Base-by-base conservation (phyloP, 306 rosid genomes). In the Trifolium dubium region DNA sequence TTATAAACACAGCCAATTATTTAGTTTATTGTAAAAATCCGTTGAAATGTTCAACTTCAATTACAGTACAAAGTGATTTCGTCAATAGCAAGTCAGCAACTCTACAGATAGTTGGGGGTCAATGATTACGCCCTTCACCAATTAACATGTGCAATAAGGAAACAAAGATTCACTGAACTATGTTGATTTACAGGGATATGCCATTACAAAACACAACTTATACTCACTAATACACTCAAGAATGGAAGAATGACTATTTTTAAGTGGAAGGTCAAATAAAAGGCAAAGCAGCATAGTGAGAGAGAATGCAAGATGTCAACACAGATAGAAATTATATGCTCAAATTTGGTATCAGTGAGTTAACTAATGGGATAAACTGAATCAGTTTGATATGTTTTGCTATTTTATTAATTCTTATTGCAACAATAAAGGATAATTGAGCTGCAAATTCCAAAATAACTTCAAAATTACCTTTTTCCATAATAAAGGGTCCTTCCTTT, bases 391-490 rank as follows among this genome's bases (percentile, higher is more conserved):
- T 71, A 67, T 51, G 51, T 13, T 56, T 77, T 59, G 14, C 17
- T 41, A 46, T 68, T 56, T 66, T 66, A 67, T 50, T 68, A 83
- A 41, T 11, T 58, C 30, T n/a, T 77, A 5, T 18, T 67, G 37
- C 3, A 2, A 64, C 12, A 58, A 32, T 67, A 50, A 41, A 73
- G 28, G 7, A 54, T 34, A 62, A 82, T 69, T 63, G 74, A 32
- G 72, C 47, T 64, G 51, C 29, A 11, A 46, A 56, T 41, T 77
- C 11, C 50, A 69, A 56, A 31, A 46, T 10, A 29, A 66, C 60
- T 43, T 61, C 47, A 49, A 54, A 30, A 23, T 50, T 75, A 93
- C 98, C 98, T 88, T 86, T 82, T 77, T 91, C 98, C 98, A 89
- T 47, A 93, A 79, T 15, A 70, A 74, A 78, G 86, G 86, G 74